These are phyloP conservation scores for Mrakia gelida DNA, from an alignment of 768 basidiomycete species.

Conservation along the genomic window DNA sequence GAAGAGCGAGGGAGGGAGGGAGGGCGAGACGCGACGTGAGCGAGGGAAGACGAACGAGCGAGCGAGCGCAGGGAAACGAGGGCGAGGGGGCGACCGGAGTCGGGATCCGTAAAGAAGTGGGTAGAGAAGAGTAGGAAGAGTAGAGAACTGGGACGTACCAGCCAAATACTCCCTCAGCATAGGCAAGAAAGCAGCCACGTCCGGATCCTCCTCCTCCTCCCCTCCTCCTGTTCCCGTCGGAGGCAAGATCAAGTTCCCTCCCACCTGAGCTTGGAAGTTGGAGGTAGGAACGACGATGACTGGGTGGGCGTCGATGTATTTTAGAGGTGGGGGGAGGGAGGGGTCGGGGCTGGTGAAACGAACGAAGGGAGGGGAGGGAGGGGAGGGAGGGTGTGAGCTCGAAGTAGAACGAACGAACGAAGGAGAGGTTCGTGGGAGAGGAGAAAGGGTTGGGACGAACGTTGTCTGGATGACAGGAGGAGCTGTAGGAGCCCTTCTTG, in stretches of 20 bases:
- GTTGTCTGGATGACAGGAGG: constrained; percentile 2
- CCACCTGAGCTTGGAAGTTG: not conserved
- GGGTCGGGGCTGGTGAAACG: constrained; percentile 10
- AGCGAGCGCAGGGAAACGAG: not conserved
- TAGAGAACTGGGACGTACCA: constrained; percentile 29
- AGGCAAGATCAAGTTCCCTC: constrained; percentile 2
- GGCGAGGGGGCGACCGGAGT: no score
- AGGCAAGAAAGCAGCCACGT: constrained; percentile 44
- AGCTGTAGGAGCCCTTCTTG: not conserved
- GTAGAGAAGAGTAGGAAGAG: no score
- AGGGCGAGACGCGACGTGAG: not conserved
- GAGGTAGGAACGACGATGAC: not conserved
- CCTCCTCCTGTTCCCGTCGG: constrained; percentile 20
- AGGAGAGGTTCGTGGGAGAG: not conserved
- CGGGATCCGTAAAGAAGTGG: not conserved
- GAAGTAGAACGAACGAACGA: not conserved
- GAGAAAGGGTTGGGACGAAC: not conserved
- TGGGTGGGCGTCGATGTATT: constrained; percentile 11
- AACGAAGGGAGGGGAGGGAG: not conserved
- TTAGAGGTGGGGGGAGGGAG: constrained; percentile 6
- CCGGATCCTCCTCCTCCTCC: constrained; percentile 36
- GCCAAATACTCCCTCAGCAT: constrained; percentile 44
- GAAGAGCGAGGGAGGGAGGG: not conserved
- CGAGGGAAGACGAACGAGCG: not conserved
- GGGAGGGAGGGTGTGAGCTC: not conserved